Conservation (phyloP, 2,329 filamentous ascomycete species). For the Gliomastix tumulicola region DNA sequence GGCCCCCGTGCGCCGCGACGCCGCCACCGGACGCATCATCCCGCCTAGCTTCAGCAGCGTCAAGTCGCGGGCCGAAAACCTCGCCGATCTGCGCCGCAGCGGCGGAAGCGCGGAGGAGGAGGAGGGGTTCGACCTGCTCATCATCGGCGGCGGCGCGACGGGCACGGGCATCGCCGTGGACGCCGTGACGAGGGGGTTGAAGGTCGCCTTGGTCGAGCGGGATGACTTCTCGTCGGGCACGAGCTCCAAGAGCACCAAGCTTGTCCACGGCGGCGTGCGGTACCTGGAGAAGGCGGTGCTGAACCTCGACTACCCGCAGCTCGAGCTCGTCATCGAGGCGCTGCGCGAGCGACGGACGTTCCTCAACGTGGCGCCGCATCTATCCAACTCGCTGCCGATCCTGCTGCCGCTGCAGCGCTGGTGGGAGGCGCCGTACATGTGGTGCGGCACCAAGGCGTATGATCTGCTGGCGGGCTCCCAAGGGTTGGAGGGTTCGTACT, state of each 20-base stretch:
- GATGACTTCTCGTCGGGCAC: constrained; percentile 80
- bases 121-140: constrained; percentile 66
- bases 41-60: constrained; percentile 26
- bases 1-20: constrained; percentile 25
- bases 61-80: constrained; percentile 27
- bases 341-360: constrained; percentile 79
- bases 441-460: constrained; percentile 68
- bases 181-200: constrained; percentile 70
- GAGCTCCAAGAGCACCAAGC: constrained; percentile 81
- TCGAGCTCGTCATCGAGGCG: constrained; percentile 73
- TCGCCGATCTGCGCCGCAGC: constrained; percentile 28
- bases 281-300: constrained; percentile 83
- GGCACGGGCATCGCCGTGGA: constrained; percentile 76
- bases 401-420: constrained; percentile 77
- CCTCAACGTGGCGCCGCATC: constrained; percentile 73
- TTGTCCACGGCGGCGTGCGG: constrained; percentile 78
- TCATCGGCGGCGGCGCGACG: constrained; percentile 76
- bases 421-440: constrained; percentile 76
- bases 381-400: constrained; percentile 75
- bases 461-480: constrained; percentile 75
- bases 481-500: constrained; percentile 79
- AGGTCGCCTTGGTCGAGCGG: constrained; percentile 73
- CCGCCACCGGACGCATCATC: constrained; percentile 22
- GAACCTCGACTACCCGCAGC: constrained; percentile 80
- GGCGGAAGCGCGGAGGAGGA: constrained; percentile 21